Evolutionary conservation across 2,329 filamentous ascomycete genomes (phyloP).

Genomic region (Hymenoscyphus occultus): DNA sequence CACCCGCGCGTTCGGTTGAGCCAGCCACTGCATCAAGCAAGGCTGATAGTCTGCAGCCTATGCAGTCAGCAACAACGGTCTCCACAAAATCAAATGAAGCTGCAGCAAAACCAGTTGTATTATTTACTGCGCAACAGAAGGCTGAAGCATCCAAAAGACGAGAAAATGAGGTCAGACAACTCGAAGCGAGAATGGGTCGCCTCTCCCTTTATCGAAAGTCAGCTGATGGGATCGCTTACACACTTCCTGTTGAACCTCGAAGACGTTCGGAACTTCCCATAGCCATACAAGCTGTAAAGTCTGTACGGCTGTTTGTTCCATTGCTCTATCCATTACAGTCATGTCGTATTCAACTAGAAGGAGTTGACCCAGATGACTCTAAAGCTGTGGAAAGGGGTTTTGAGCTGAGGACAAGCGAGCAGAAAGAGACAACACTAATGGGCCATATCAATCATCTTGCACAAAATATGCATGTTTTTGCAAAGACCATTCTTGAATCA

Average conservation of each 20-base stretch:
- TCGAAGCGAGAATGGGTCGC: slow-evolving; percentile 72
- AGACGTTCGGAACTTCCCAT: slow-evolving; percentile 58
- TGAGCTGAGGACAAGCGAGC: slow-evolving; percentile 52
- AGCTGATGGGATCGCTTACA: slow-evolving; percentile 67
- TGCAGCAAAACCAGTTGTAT: slow-evolving; percentile 21
- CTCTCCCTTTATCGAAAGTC: slow-evolving; percentile 65
- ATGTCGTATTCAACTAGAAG: slow-evolving; percentile 63
- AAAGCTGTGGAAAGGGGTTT: slow-evolving; percentile 65
- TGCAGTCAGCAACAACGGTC: slow-evolving; percentile 5
- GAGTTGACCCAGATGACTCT: slow-evolving; percentile 57
- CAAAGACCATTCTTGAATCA: slow-evolving; percentile 48
- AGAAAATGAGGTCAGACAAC: slow-evolving; percentile 64
- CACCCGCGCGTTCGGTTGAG: slow-evolving; percentile 28
- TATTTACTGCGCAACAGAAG: slow-evolving; percentile 58
- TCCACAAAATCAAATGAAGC: slow-evolving; percentile 8
- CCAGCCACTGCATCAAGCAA: slow-evolving; percentile 15
- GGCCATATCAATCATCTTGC: slow-evolving; percentile 72
- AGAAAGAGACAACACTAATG: slow-evolving; percentile 61
- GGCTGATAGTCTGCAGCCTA: slow-evolving; percentile 10
- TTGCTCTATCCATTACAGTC: slow-evolving; percentile 68
- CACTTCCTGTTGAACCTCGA: slow-evolving; percentile 65
- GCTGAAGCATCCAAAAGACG: slow-evolving; percentile 60
- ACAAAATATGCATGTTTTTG: slow-evolving; percentile 67
- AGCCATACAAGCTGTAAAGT: slow-evolving; percentile 58
- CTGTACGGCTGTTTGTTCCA: slow-evolving; percentile 67